Evolutionary conservation across 169 alveolate genomes (phyloP), one percentile per base, ranked within the genome.

Genomic region (Cryptosporidium tyzzeri): DNA sequence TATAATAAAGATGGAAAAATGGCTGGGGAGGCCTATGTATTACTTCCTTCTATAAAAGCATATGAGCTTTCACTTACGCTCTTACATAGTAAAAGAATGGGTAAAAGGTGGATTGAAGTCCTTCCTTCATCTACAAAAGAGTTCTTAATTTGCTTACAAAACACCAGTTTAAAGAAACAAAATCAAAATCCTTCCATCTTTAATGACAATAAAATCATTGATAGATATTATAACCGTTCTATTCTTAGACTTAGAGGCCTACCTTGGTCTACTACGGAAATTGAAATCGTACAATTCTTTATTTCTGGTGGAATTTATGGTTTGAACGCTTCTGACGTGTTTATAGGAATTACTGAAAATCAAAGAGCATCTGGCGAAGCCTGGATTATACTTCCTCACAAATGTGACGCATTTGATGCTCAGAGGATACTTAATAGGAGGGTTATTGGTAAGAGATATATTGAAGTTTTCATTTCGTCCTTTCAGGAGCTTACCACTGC

Each of bases 11-110:
- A 73, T 39, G 71, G 71, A 35, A 41, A 70, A 33, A 73, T 73
- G 86, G 73, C 93, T 0, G 94, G 94, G 21, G 94, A 92, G 84
- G 94, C 94, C 21, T 92, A 92, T 65, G 93, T 92, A n/a, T 61
- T 85, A 84, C 85, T 92, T 29, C 93, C 92, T 9, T 51, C 92
- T 48, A 70, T 68, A 0, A 85, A 58, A 3, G 67, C 70, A 55
- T 75, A 91, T 41, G 93, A 92, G 48, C 67, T 61, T 37, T 92
- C 92, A 58, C 75, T 92, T 21, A 44, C 87, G 41, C 70, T 65
- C 31, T 92, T 92, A 12, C 93, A 92, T 69, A 92, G 93, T 51
- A 84, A 86, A 41, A 86, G 84, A 61, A 84, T 92, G 91, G 94
- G 94, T 9, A 70, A 70, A 67, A 91, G 94, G n/a, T 92, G 94